phyloP scores from a whole-genome alignment of 2,329 filamentous ascomycete genomes.

The Colletotrichum sojae region DNA sequence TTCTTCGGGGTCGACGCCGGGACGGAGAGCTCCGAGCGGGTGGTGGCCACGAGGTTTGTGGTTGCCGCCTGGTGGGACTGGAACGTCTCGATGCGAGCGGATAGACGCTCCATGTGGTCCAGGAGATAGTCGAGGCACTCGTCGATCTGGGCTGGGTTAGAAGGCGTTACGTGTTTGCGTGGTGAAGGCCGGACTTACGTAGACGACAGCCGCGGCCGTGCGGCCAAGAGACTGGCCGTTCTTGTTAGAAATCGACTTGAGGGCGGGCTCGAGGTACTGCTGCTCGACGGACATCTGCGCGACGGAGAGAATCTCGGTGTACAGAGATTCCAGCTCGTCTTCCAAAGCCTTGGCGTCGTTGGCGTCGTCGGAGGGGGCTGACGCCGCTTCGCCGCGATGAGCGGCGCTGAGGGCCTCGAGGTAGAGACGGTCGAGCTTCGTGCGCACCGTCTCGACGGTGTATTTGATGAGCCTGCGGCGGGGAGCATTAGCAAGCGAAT shows the following conservation, averaged over 20 bases:
- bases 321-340: constrained; percentile 77
- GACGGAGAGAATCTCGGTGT: constrained; percentile 78
- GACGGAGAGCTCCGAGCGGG: constrained; percentile 59
- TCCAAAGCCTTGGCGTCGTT: constrained; percentile 64
- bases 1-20: constrained; percentile 44
- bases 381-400: constrained; percentile 53
- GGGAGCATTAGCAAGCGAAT: neutral
- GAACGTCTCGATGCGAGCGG: constrained; percentile 58
- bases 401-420: constrained; percentile 59
- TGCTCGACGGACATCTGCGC: constrained; percentile 80
- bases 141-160: constrained; percentile 58
- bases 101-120: constrained; percentile 60
- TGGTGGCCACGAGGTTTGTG: constrained; percentile 55
- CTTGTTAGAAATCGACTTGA: constrained; percentile 59
- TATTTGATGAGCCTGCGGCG: constrained; percentile 67
- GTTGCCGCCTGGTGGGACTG: constrained; percentile 62
- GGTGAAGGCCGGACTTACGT: constrained; percentile 57
- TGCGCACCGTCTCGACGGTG: constrained; percentile 68
- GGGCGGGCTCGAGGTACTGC: constrained; percentile 74
- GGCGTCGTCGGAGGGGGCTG: constrained; percentile 45
- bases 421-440: constrained; percentile 69
- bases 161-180: no score
- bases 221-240: constrained; percentile 60
- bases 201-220: constrained; percentile 63
- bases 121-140: constrained; percentile 67